These are phyloP conservation scores for Penicillium argentinense DNA, from an alignment of 495 filamentous ascomycete genomes.

Conservation along the genomic window DNA sequence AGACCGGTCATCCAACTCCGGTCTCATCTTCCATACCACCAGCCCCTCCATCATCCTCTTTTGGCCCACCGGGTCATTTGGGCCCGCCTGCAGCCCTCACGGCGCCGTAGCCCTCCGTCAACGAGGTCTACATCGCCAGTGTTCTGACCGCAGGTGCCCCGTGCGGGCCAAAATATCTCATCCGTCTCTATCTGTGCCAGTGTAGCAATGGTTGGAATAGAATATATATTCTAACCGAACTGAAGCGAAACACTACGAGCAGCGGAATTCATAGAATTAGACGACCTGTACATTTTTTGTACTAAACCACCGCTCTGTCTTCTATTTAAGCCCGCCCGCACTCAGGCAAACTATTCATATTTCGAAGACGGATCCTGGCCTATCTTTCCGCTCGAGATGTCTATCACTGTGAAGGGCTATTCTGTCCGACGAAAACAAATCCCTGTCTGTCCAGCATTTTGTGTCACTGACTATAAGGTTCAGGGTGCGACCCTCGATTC, in stretches of 20 bases:
- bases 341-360: not conserved
- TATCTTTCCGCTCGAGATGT: slow-evolving; percentile 15
- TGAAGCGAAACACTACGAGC: not conserved
- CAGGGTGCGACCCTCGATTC: slow-evolving; percentile 10
- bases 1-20: no score
- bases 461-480: slow-evolving; percentile 18
- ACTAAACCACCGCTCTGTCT: not conserved
- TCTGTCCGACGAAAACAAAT: slow-evolving; percentile 13
- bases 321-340: not conserved
- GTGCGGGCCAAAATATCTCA: no score
- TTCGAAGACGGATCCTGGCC: slow-evolving; percentile 1
- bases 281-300: not conserved
- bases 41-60: no score
- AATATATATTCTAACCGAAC: not conserved
- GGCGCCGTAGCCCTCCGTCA: no score
- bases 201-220: no score
- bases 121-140: no score
- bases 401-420: slow-evolving; percentile 16
- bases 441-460: slow-evolving; percentile 13
- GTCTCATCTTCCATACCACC: no score
- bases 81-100: no score
- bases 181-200: no score
- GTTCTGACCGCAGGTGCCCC: no score
- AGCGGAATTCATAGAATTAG: not conserved
- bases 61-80: no score